Evolutionary conservation across 2,329 filamentous ascomycete species (phyloP).

Genomic region (Diplodia seriata): DNA sequence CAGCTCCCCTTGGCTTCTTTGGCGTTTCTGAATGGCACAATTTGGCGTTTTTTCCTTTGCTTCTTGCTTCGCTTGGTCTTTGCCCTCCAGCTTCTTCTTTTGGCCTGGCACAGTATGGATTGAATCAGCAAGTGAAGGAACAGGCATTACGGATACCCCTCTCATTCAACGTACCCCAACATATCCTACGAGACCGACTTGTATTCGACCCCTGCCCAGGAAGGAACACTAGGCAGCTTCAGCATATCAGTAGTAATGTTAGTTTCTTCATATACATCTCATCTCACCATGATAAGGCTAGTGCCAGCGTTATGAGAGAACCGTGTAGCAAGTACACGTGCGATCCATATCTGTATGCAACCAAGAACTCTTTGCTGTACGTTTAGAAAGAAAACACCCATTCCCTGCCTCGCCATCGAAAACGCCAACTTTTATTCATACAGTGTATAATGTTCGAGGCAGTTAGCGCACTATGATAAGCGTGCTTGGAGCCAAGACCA

Average conservation of each 20-base stretch:
- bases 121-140: constrained; percentile 4
- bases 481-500: neutral
- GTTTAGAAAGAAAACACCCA: neutral
- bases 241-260: constrained; percentile 7
- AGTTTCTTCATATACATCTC: constrained; percentile 2
- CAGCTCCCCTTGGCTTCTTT: neutral
- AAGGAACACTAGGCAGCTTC: neutral
- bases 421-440: constrained; percentile 33
- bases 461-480: neutral
- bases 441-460: constrained; percentile 7
- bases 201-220: no score
- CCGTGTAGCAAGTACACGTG: constrained; percentile 9
- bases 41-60: neutral
- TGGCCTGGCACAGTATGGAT: constrained; percentile 6
- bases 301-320: neutral
- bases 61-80: neutral
- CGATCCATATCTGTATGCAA: constrained; percentile 11
- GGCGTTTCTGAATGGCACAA: neutral
- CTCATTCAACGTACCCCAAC: constrained; percentile 10
- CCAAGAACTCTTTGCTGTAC: constrained; percentile 11
- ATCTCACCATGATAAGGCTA: constrained; percentile 7
- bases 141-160: constrained; percentile 23
- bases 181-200: constrained; percentile 2
- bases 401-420: constrained; percentile 1
- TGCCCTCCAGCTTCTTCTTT: neutral